Conservation (phyloP, 2,329 filamentous ascomycete species). For the Paradendryphiella salina region DNA sequence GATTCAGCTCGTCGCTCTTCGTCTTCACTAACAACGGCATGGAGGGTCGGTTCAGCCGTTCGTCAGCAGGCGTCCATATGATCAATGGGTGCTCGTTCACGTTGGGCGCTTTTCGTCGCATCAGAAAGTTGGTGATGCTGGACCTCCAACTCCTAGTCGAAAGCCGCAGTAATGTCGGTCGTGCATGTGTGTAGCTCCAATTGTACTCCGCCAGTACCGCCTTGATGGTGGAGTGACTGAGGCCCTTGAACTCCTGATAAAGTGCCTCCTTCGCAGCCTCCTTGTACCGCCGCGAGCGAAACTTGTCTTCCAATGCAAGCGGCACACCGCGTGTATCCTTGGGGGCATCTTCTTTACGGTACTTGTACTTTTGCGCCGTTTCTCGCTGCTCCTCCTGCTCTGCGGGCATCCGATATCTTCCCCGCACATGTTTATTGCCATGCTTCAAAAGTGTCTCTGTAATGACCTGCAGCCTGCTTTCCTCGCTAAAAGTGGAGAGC, state of each 20-base stretch:
- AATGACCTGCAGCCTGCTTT: constrained; percentile 75
- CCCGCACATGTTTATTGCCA: constrained; percentile 69
- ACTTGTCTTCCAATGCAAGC: constrained; percentile 65
- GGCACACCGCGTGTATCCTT: constrained; percentile 40
- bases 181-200: constrained; percentile 73
- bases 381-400: constrained; percentile 43
- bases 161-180: constrained; percentile 68
- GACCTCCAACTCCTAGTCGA: constrained; percentile 78
- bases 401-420: constrained; percentile 56
- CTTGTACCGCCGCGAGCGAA: constrained; percentile 69
- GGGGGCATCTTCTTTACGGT: constrained; percentile 34
- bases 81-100: constrained; percentile 62
- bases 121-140: constrained; percentile 70
- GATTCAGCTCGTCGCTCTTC: constrained; percentile 60
- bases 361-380: constrained; percentile 39
- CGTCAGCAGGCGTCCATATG: constrained; percentile 64
- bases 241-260: constrained; percentile 73
- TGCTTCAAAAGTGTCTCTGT: constrained; percentile 77
- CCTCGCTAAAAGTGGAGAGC: constrained; percentile 72
- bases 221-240: constrained; percentile 73
- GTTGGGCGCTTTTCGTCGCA: constrained; percentile 63
- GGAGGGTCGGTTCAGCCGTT: constrained; percentile 57
- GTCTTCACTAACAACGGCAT: constrained; percentile 67
- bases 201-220: constrained; percentile 81
- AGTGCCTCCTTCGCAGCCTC: constrained; percentile 68